Evolutionary conservation across 345 rosid genomes (phyloP).

Genomic region (Conringia planisiliqua): DNA sequence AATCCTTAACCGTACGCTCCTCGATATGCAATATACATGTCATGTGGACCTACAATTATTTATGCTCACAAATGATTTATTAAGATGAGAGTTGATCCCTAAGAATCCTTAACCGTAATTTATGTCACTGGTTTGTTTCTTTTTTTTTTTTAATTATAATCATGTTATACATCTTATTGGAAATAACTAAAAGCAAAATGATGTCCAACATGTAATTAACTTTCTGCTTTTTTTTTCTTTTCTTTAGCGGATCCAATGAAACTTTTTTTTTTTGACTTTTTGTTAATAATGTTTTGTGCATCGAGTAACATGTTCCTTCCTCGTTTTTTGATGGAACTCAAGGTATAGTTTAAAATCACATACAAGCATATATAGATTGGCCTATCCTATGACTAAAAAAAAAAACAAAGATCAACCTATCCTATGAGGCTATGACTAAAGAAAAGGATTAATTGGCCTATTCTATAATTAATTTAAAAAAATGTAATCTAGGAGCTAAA

Average conservation of each 20-base stretch:
- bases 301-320: constrained; percentile 13
- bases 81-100: neutral
- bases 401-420: neutral
- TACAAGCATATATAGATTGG: constrained; percentile 3
- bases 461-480: neutral
- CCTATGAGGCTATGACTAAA: neutral
- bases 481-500: constrained; percentile 24
- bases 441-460: neutral
- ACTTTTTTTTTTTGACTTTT: constrained; percentile 20
- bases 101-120: neutral
- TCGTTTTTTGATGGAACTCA: constrained; percentile 22
- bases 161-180: neutral
- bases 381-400: constrained; percentile 8
- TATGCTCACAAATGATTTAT: neutral
- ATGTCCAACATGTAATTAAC: constrained; percentile 19
- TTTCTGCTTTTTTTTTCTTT: constrained; percentile 6
- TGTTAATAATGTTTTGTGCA: constrained; percentile 13
- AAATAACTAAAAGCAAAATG: constrained; percentile 9
- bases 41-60: neutral
- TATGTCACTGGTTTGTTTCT: neutral
- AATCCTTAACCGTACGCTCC: neutral
- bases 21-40: neutral
- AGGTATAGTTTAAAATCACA: constrained; percentile 14
- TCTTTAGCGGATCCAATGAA: constrained; percentile 28
- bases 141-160: neutral